Base-by-base conservation (phyloP, 805 yeast species). In the Candida silvatica region DNA sequence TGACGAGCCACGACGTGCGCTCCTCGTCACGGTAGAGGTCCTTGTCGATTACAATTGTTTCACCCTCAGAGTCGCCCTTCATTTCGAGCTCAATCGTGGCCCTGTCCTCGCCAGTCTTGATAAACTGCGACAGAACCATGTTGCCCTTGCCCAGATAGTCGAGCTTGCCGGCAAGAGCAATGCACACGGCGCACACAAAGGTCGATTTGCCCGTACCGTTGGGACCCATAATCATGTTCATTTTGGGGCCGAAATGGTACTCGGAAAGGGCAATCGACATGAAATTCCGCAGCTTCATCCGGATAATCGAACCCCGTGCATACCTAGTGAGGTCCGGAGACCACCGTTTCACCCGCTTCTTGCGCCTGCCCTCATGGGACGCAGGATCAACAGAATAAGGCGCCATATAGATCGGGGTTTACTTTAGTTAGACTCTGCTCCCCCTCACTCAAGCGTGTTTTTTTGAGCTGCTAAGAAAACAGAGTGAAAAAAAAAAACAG, bases 181-280 rank as follows among this genome's bases (percentile, higher is more conserved):
- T 64, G 51, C 95, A 90, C 1, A 90, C 74, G 0, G 96, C 97
- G 40, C 96, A 84, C 4, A 92, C 88, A 48, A 92, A 74, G 0
- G 97, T 86, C 26, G 92, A 79, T 50, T 92, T 92, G 5, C 98
- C 98, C 0, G 95, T 74, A 24, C 99, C 99, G 54, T 92, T 92
- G 9, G 97, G 97, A 0, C 97, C 98, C 35, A 92, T 80, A 38
- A 92, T 82, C 79, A 92, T 75, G 52, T 92, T 92, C 51, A 92
- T 65, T 2, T 79, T 66, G 0, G 97, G 96, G 0, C 90, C 81
- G 37, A 90, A 68, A 27, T 67, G 66, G 56, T 85, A 86, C 54
- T 80, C 87, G 0, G 83, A 76, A 31, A 69, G 58, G 1, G 74
- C 49, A 52, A 80, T 82, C 0, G 88, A 80, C 51, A 84, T 77